Evolutionary conservation across 208 protist species (phyloP), one percentile per base, ranked within the genome.

Genomic region (Crithidia bombi): DNA sequence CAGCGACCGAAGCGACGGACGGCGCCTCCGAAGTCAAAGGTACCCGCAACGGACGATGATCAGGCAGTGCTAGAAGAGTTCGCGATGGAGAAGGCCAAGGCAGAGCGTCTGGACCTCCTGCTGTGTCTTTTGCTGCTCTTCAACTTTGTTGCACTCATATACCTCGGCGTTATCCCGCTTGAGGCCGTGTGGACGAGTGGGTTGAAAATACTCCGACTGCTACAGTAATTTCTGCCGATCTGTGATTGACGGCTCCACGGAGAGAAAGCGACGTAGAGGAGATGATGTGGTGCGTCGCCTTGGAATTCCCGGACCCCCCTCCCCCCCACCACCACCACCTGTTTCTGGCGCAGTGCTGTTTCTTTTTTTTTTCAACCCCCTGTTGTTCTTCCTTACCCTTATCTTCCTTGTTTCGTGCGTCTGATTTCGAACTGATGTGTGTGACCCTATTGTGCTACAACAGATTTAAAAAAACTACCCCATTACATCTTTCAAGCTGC

Each of bases 31-130:
- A 66, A 69, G 26, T 12, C 15, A 21, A 41, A 50, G 25, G 11
- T 28, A 11, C 19, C 5, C 39, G 25, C 49, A 49, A 38, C 65
- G 36, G 51, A 59, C 19, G 70, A 78, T 3, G 19, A n/a, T n/a
- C n/a, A 47, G 10, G 73, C 82, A 11, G 62, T 73, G 3, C 55
- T 90, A 25, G 76, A 90, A 32, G 75, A 68, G 54, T 90, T 85
- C 56, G 70, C 58, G 3, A 14, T 59, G 44, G 64, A 78, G 39
- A 79, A 78, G 41, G 81, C 83, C 28, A 67, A 78, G 28, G 56
- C 65, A 28, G 71, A 78, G 55, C 75, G 85, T 0, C 36, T 81
- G n/a, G 85, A 87, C 58, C 69, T 76, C 3, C 64, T 77, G 2
- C 39, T 73, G 21, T 86, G 76, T 23, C 28, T 75, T 15, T 21